A percentile compares a stretch with the other conserved stretches of the same genome.
phyloP scores from a whole-genome alignment of 108 stramenopile genomes.

The Craspedostauros australis region DNA sequence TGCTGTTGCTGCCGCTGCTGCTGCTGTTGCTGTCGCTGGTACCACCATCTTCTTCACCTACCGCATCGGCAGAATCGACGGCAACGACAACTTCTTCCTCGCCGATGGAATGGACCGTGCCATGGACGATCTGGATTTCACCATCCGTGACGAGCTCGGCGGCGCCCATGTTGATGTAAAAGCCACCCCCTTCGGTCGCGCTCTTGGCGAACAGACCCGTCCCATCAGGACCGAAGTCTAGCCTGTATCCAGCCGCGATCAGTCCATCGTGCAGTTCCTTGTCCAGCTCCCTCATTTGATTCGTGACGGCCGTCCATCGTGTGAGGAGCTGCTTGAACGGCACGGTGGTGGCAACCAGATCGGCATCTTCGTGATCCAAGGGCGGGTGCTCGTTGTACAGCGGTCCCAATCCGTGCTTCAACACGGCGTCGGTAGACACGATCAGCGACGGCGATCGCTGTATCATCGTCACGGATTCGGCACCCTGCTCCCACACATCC shows the following conservation, averaged over 20 bases:
- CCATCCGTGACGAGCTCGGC: constrained; percentile 18
- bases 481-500: constrained; percentile 24
- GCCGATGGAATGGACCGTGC: constrained; percentile 12
- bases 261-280: constrained; percentile 1
- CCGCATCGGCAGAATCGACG: too few species aligned
- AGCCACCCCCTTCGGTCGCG: constrained; percentile 19
- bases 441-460: constrained; percentile 10
- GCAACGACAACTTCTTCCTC: constrained; percentile 15
- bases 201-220: constrained; percentile 27
- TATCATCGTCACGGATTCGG: constrained; percentile 17
- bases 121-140: constrained; percentile 11
- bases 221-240: constrained; percentile 23
- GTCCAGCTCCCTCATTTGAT: constrained; percentile 20
- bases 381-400: constrained; percentile 11
- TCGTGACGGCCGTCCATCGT: constrained; percentile 10
- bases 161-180: constrained; percentile 26
- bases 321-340: constrained; percentile 15
- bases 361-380: constrained; percentile 23
- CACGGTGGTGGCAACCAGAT: constrained; percentile 10
- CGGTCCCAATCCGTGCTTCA: constrained; percentile 8
- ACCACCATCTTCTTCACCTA: too few species aligned
- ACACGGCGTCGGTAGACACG: constrained; percentile 11
- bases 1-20: too few species aligned
- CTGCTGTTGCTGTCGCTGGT: too few species aligned
- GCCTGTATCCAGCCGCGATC: constrained; percentile 12